Evolutionary conservation across 257 asterid species (phyloP), one percentile per base, ranked within the genome.

Genomic region (Solanum bulbocastanum): DNA sequence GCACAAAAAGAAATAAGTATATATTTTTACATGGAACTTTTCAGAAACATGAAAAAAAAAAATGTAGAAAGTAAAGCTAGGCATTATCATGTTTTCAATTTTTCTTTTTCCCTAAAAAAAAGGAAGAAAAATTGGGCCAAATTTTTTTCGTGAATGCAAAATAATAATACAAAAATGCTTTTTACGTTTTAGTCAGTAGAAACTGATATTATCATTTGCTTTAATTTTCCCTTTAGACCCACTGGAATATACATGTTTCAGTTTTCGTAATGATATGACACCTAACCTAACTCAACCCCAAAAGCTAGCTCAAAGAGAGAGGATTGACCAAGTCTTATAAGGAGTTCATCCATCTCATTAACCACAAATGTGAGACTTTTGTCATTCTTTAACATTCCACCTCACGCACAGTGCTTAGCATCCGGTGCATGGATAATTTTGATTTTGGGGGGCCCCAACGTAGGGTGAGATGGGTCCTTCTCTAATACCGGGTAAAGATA

Each of bases 211-310:
- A 42, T 69, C 42, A 22, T 86, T 86, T 62, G 36, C 23, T 39
- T 89, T 60, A 14, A 44, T 3, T 27, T 46, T 18, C 30, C 68
- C 16, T 27, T 27, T 76, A 82, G 68, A 32, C 86, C 86, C 86
- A 81, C 88, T 32, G 20, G 58, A 42, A 49, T 37, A 56, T 20
- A 20, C 65, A 56, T 0, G 11, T 56, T 5, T 56, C n/a, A 10
- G 0, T 2, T 52, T 49, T 16, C 7, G 5, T 56, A 56, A 56
- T 20, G 65, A 18, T 16, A 52, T 2, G 25, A 3, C 10, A 56
- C 1, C 4, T 0, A 5, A 2, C 5, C 0, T 20, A 56, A 56
- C 1, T 56, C 1, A 20, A 56, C 1, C 2, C 0, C 11, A 20
- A 56, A 56, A 56, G 0, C 1, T 20, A 56, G 0, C 0, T 56